phyloP scores from a whole-genome alignment of 768 basidiomycete species.

The Cystofilobasidium macerans region DNA sequence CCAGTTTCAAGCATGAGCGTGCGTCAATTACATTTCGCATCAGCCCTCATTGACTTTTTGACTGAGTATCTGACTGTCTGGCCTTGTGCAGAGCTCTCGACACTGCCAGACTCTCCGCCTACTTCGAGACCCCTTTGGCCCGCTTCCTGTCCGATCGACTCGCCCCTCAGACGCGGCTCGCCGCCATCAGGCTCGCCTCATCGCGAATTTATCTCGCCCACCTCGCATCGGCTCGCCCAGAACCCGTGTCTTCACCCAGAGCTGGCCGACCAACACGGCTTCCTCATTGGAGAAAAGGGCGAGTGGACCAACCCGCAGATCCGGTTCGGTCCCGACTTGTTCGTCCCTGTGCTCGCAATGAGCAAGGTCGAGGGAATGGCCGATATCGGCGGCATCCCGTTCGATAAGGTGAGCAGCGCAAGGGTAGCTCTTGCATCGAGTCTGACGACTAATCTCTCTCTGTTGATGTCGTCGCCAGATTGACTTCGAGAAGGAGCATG shows the following conservation, averaged over 20 bases:
- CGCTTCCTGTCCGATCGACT: constrained; percentile 31
- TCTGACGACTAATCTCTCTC: too few relatives aligned
- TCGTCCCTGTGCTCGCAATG: constrained; percentile 17
- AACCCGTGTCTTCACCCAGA: constrained; percentile 22
- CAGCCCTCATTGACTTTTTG: too few relatives aligned
- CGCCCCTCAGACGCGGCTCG: constrained; percentile 29
- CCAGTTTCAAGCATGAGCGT: background rate
- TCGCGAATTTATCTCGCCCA: constrained; percentile 13
- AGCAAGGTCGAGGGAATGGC: constrained; percentile 19
- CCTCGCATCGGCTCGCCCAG: constrained; percentile 6
- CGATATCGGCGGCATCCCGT: constrained; percentile 19
- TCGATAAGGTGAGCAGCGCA: constrained; percentile 9
- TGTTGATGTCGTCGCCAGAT: background rate
- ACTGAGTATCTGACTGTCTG: too few relatives aligned
- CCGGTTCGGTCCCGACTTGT: background rate
- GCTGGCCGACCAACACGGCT: constrained; percentile 14
- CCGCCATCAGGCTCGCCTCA: constrained; percentile 4
- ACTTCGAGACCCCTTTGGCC: constrained; percentile 18
- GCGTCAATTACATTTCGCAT: background rate
- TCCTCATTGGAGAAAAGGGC: constrained; percentile 22
- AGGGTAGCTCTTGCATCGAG: too few relatives aligned
- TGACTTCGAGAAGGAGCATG: constrained; percentile 10
- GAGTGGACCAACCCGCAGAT: constrained; percentile 13
- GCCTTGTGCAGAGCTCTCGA: background rate
- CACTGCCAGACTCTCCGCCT: background rate